Evolutionary conservation across 441 rosid species (phyloP).

Genomic region (Eruca vesicaria): DNA sequence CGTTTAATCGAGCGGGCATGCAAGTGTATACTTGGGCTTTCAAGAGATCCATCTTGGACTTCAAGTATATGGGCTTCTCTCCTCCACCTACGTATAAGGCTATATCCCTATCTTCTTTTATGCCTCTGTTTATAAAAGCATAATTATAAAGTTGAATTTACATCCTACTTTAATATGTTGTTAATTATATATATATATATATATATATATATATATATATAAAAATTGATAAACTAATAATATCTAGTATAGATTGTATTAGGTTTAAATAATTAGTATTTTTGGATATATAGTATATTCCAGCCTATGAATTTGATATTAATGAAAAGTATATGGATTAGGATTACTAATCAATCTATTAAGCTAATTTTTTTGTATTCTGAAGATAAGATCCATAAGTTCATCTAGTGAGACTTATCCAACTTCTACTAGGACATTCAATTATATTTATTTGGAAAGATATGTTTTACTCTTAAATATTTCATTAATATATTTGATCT

Average conservation of each 20-base stretch:
- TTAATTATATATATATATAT: not conserved
- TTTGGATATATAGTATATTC: not conserved
- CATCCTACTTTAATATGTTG: not conserved
- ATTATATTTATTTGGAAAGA: not conserved
- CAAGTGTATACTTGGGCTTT: not conserved
- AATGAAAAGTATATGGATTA: not conserved
- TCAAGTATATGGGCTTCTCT: not conserved
- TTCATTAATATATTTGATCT: not conserved
- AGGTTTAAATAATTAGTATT: not conserved
- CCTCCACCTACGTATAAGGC: not conserved
- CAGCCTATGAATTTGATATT: not conserved
- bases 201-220: too few relatives aligned
- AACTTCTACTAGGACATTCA: not conserved
- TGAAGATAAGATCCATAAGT: too few relatives aligned
- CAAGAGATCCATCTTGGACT: not conserved
- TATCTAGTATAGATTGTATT: not conserved
- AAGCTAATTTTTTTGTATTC: not conserved
- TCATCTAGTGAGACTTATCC: slow-evolving; percentile 1
- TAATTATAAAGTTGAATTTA: not conserved
- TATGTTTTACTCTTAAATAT: not conserved
- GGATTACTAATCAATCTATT: not conserved
- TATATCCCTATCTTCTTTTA: not conserved
- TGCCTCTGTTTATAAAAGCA: not conserved
- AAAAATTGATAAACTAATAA: too few relatives aligned
- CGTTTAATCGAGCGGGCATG: not conserved